A percentile compares a stretch with the other conserved stretches of the same genome.
phyloP scores from a whole-genome alignment of 306 rosid genomes.

The Cucurbita moschata region DNA sequence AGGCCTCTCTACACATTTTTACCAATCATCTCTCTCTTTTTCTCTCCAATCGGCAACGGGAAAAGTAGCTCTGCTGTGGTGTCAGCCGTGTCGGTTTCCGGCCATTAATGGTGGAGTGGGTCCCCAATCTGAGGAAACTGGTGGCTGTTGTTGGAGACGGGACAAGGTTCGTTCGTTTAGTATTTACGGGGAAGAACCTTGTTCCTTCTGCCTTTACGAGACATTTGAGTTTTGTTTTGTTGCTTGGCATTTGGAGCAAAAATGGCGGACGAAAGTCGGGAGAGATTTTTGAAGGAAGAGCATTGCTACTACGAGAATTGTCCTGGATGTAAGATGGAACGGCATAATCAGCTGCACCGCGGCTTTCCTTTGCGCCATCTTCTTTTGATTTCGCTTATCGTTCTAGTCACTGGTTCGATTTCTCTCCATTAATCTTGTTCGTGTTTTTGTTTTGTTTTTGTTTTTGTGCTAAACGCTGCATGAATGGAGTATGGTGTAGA shows the following conservation, averaged over 20 bases:
- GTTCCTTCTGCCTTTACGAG: neutral
- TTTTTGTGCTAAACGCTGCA: neutral
- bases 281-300: constrained; percentile 33
- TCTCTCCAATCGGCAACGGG: neutral
- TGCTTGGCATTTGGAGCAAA: neutral
- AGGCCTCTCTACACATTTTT: too few species aligned
- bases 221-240: neutral
- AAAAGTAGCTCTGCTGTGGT: neutral
- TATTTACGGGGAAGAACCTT: neutral
- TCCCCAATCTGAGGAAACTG: neutral
- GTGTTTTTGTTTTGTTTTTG: too few species aligned
- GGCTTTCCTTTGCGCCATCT: constrained; percentile 35
- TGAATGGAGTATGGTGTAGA: neutral
- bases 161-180: neutral
- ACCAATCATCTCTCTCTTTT: neutral
- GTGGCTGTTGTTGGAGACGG: neutral
- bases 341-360: constrained; percentile 18
- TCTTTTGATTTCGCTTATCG: constrained; percentile 28
- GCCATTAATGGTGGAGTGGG: neutral
- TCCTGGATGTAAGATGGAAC: constrained; percentile 69
- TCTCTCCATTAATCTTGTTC: neutral
- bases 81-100: neutral
- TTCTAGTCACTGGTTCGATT: constrained; percentile 35
- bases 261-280: constrained; percentile 28
- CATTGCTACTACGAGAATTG: constrained; percentile 36